Conservation (phyloP, 176 grass and related monocot genomes). For the Lolium perenne region DNA sequence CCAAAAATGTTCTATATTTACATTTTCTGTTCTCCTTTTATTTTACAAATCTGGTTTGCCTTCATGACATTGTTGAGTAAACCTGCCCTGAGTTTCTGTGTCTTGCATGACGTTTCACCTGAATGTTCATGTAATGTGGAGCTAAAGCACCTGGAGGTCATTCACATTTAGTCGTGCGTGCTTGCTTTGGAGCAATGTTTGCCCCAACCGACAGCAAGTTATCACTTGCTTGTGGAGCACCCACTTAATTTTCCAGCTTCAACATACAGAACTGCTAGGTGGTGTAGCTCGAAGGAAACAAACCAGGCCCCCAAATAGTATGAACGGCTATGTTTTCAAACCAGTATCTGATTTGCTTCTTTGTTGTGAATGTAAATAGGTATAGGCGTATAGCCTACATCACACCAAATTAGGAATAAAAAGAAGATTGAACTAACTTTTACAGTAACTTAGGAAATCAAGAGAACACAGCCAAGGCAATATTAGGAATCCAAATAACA, state of each 20-base stretch:
- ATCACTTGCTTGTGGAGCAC: constrained; percentile 12
- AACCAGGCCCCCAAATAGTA: no score
- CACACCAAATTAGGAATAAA: background rate
- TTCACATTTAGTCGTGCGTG: no score
- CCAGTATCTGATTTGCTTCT: no score
- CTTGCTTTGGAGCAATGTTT: constrained; percentile 22
- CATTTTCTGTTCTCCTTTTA: no score
- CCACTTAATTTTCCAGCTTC: background rate
- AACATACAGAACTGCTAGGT: background rate
- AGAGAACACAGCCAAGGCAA: background rate
- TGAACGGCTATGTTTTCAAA: no score
- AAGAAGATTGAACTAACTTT: background rate
- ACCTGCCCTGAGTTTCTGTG: background rate
- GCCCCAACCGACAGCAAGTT: background rate
- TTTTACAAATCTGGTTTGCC: no score
- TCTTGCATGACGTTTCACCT: background rate
- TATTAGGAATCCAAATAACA: constrained; percentile 3
- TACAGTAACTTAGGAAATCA: background rate
- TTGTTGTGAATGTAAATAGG: no score
- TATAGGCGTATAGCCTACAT: background rate
- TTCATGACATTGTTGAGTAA: background rate
- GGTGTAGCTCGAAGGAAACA: no score
- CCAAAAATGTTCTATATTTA: background rate
- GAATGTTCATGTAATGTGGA: background rate
- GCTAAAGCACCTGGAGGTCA: background rate